These are phyloP conservation scores for Lepraria neglecta DNA, from an alignment of 495 filamentous ascomycete species.

Conservation along the genomic window DNA sequence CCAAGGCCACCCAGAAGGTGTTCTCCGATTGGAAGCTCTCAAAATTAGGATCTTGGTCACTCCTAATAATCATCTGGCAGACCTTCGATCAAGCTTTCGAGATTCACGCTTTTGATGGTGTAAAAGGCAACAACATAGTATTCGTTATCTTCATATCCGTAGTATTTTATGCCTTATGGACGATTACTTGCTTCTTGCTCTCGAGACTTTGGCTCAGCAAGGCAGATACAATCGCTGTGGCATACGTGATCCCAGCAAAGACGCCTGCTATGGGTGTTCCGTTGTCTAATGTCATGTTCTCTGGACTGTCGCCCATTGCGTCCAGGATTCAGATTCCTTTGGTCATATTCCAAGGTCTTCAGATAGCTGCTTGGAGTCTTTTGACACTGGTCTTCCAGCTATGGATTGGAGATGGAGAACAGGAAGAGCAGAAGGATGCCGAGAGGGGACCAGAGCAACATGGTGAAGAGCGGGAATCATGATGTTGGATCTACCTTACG, in stretches of 20 bases:
- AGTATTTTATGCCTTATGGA: constrained; percentile 34
- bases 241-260: constrained; percentile 40
- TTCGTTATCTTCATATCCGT: constrained; percentile 40
- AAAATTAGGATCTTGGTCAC: constrained; percentile 33
- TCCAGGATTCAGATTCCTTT: constrained; percentile 23
- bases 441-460: neutral
- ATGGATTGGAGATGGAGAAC: constrained; percentile 12
- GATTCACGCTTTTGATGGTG: constrained; percentile 32
- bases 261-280: constrained; percentile 39
- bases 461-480: neutral
- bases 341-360: constrained; percentile 22
- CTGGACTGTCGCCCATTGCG: constrained; percentile 13
- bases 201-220: constrained; percentile 34
- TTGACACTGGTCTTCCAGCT: constrained; percentile 19
- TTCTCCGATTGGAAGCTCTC: constrained; percentile 35
- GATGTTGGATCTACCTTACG: no score
- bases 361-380: constrained; percentile 20
- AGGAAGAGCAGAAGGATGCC: neutral
- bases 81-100: constrained; percentile 40
- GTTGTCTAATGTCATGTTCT: constrained; percentile 25
- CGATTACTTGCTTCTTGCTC: constrained; percentile 30
- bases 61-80: constrained; percentile 38
- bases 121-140: constrained; percentile 33
- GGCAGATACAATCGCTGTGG: constrained; percentile 35
- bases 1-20: constrained; percentile 29